Conservation (phyloP, 768 basidiomycete genomes). For the Lactifluus rugatus region DNA sequence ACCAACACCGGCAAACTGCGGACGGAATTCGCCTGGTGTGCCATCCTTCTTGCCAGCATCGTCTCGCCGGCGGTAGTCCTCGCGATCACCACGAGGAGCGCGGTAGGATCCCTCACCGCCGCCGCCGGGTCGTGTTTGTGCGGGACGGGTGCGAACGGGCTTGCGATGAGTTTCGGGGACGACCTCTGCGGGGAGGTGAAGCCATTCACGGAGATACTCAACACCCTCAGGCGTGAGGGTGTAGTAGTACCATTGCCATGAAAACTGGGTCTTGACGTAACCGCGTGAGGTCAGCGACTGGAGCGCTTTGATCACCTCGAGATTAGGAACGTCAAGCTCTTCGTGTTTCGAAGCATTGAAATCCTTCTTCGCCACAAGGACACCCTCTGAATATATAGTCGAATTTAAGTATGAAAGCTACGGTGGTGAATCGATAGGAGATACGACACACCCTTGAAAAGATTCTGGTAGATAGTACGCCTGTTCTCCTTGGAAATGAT, state of each 20-base stretch:
- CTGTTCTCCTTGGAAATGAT: constrained; percentile 94
- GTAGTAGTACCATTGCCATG: constrained; percentile 99
- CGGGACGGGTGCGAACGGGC: constrained; percentile 79
- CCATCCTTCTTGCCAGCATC: constrained; percentile 75
- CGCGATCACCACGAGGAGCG: constrained; percentile 79
- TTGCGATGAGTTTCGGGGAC: constrained; percentile 98
- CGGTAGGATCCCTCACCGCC: constrained; percentile 78
- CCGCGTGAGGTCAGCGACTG: constrained; percentile 63
- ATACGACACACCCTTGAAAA: constrained; percentile 88
- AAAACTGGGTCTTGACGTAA: constrained; percentile 97
- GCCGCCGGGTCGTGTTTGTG: constrained; percentile 52
- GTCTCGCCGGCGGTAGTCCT: constrained; percentile 51
- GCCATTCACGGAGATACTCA: constrained; percentile 93
- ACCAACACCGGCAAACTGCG: constrained; percentile 82
- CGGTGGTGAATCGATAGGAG: background rate
- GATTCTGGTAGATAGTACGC: constrained; percentile 96
- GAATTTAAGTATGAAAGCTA: background rate
- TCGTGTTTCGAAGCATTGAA: constrained; percentile 96
- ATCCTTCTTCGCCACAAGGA: constrained; percentile 98
- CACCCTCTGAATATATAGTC: constrained; percentile 73
- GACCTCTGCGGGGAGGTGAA: constrained; percentile 91
- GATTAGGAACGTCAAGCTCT: constrained; percentile 61
- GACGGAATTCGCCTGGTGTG: constrained; percentile 82
- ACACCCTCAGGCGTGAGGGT: constrained; percentile 94
- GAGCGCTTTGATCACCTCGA: constrained; percentile 64